These are phyloP conservation scores for Boletales sp. DNA, from an alignment of 768 basidiomycete genomes.

Conservation along the genomic window DNA sequence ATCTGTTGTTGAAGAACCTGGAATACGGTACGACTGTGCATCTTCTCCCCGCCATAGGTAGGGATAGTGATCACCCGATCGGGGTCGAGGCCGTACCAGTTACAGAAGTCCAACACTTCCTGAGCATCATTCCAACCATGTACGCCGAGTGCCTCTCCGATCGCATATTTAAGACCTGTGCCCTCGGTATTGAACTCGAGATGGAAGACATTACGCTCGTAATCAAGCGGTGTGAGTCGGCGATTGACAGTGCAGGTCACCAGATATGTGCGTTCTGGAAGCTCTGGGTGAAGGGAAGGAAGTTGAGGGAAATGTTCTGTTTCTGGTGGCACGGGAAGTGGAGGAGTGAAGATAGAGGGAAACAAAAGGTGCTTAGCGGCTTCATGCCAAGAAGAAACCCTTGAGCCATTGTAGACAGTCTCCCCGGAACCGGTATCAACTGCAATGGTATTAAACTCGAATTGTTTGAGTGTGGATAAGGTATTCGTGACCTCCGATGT, in stretches of 20 bases:
- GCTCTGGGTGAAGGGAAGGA: slow-evolving; percentile 78
- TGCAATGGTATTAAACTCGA: slow-evolving; percentile 73
- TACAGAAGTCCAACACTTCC: slow-evolving; percentile 87
- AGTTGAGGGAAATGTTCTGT: slow-evolving; percentile 51
- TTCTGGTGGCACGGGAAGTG: slow-evolving; percentile 30
- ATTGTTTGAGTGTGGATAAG: slow-evolving; percentile 44
- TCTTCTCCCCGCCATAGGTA: slow-evolving; percentile 55
- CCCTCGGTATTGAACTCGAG: slow-evolving; percentile 91
- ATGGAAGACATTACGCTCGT: slow-evolving; percentile 99
- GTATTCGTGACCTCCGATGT: slow-evolving; percentile 20
- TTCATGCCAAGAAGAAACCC: slow-evolving; percentile 73
- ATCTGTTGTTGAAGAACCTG: slow-evolving; percentile 96
- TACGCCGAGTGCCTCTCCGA: slow-evolving; percentile 95
- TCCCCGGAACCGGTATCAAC: slow-evolving; percentile 59
- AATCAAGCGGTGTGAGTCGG: slow-evolving; percentile 90
- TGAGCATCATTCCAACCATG: slow-evolving; percentile 96
- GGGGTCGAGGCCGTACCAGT: slow-evolving; percentile 88
- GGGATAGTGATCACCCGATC: slow-evolving; percentile 79
- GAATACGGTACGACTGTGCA: slow-evolving; percentile 92
- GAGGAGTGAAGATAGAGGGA: slow-evolving; percentile 70
- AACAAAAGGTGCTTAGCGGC: slow-evolving; percentile 89
- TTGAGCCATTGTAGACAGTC: slow-evolving; percentile 57
- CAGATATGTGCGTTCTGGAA: slow-evolving; percentile 86
- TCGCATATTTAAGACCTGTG: slow-evolving; percentile 91
- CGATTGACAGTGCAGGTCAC: slow-evolving; percentile 93